phyloP scores from a whole-genome alignment of 1,284 basidiomycete species.

The Cutaneotrichosporon spelunceum region DNA sequence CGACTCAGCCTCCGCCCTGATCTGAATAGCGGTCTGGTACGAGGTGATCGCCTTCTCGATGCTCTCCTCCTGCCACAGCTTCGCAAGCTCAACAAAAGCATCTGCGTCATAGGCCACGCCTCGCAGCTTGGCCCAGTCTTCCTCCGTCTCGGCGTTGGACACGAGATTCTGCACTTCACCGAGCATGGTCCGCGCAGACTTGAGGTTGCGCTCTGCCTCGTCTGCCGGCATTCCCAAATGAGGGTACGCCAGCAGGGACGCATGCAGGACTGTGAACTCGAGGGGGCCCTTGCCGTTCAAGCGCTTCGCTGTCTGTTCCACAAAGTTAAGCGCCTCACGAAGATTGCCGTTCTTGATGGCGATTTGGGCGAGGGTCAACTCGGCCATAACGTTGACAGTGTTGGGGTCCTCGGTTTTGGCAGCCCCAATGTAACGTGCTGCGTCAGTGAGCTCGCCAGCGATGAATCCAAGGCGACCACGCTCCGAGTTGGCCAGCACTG shows the following conservation, averaged over 20 bases:
- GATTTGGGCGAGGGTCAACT: constrained; percentile 79
- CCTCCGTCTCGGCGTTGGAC: constrained; percentile 50
- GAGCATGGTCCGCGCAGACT: constrained; percentile 73
- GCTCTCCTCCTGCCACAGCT: constrained; percentile 78
- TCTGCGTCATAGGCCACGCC: constrained; percentile 71
- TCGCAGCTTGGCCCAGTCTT: constrained; percentile 54
- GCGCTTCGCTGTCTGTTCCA: constrained; percentile 64
- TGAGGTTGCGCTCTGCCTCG: constrained; percentile 68
- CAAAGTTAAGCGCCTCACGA: constrained; percentile 61
- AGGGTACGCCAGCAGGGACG: constrained; percentile 74
- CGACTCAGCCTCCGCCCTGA: constrained; percentile 49
- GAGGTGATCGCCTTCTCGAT: constrained; percentile 68
- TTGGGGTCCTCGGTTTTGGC: constrained; percentile 66
- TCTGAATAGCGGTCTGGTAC: constrained; percentile 64
- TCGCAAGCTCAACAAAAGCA: constrained; percentile 79
- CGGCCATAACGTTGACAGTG: constrained; percentile 64
- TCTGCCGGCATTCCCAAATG: constrained; percentile 71
- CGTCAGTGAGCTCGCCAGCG: constrained; percentile 62
- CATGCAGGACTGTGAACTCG: constrained; percentile 83
- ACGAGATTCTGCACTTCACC: constrained; percentile 69
- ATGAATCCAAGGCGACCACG: constrained; percentile 72
- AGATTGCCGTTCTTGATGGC: constrained; percentile 76
- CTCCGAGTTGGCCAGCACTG: constrained; percentile 73
- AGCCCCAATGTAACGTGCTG: constrained; percentile 69
- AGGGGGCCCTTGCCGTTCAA: constrained; percentile 52